Base-by-base conservation (phyloP, 768 basidiomycete species). In the Podaxis sp. region DNA sequence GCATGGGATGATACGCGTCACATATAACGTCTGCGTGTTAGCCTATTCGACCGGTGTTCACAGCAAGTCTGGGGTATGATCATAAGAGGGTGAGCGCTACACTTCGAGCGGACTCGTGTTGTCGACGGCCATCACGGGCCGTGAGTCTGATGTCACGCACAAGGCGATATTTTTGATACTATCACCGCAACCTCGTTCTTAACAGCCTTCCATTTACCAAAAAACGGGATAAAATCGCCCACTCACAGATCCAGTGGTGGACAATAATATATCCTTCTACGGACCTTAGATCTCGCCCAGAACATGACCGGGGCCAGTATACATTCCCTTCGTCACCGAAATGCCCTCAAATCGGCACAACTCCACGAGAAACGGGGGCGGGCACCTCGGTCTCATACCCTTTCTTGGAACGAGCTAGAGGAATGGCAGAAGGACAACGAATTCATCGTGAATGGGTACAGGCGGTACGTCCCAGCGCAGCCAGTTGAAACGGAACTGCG, bases 381-480 rank as follows among this genome's bases (percentile, higher is more conserved):
- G 52, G 28, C 26, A 12, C 20, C 17, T n/a, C 58, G 24, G 22
- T 62, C 67, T 4, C 69, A 56, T 54, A 80, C 78, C 6, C 55
- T 83, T 38, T 66, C 76, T 12, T 91, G 86, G 86, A 64, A 69
- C 22, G 84, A 88, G 60, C 76, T 91, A 49, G 84, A 87, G 44
- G 80, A 82, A 37, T 93, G 89, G 88, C 85, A 86, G 73, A 81
- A 76, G 66, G 87, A 91, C 73, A 92, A 91, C 67, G 88, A 90
- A 67, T 88, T 84, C 69, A 90, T 92, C 64, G 41, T 87, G 62
- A 74, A 73, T 38, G 91, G 91, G 2, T 91, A 92, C 71, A 79
- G 90, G 74, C 78, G 84, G 91, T 90, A 68, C 33, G 58, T 62
- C n/a, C 51, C 60, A 51, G 33, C 54, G 28, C 26, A 46, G 53